Percentiles rank a stretch among this genome's conserved stretches.
phyloP scores from a whole-genome alignment of 1,139 yeast genomes.

The Sugiyamaella novakii region DNA sequence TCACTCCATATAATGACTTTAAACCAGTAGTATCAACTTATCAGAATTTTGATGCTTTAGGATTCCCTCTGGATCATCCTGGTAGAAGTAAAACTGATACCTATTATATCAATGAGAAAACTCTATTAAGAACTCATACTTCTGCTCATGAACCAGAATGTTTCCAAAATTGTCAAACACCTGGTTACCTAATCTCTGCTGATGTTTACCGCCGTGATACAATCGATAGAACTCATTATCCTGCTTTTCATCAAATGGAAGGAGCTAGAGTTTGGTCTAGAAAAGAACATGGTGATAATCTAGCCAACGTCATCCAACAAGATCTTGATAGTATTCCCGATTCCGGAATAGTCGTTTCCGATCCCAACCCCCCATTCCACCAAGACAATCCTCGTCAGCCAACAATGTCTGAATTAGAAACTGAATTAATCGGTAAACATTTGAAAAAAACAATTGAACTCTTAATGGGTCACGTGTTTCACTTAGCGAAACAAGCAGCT shows the following conservation, averaged over 20 bases:
- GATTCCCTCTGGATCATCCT: constrained; percentile 90
- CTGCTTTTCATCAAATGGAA: constrained; percentile 97
- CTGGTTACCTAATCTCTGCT: constrained; percentile 91
- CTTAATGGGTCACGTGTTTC: constrained; percentile 80
- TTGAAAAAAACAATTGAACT: constrained; percentile 83
- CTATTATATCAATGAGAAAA: constrained; percentile 73
- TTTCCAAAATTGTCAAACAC: constrained; percentile 64
- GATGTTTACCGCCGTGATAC: constrained; percentile 96
- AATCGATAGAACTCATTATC: constrained; percentile 93
- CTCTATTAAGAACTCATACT: constrained; percentile 86
- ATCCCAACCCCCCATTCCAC: constrained; percentile 61
- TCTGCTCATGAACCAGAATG: constrained; percentile 95
- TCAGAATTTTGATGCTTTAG: constrained; percentile 88
- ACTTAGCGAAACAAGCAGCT: constrained; percentile 70
- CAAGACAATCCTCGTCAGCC: constrained; percentile 76
- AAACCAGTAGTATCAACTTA: constrained; percentile 78
- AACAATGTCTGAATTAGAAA: constrained; percentile 69
- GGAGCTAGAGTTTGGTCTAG: constrained; percentile 89
- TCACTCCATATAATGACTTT: constrained; percentile 78
- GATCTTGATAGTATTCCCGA: constrained; percentile 71
- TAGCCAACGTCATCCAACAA: constrained; percentile 50
- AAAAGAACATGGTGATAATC: constrained; percentile 43
- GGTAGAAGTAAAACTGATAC: constrained; percentile 94
- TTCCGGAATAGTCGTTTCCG: constrained; percentile 72
- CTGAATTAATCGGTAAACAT: constrained; percentile 70